These are phyloP conservation scores for Penicillium antarcticum DNA, from an alignment of 495 filamentous ascomycete species.

Conservation along the genomic window DNA sequence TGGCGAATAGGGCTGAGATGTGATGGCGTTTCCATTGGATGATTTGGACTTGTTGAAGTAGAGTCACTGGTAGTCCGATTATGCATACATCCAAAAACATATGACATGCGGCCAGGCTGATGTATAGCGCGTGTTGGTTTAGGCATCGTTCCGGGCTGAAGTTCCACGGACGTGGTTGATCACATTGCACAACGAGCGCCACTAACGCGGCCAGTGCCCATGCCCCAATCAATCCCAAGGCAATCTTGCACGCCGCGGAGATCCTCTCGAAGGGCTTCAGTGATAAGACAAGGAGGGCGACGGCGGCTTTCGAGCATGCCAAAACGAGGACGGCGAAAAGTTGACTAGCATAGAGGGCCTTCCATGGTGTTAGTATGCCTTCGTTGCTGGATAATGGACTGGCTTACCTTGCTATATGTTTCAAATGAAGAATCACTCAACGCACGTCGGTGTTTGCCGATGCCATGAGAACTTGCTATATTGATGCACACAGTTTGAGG, in stretches of 20 bases:
- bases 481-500: conserved; percentile 9
- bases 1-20: conserved; percentile 8
- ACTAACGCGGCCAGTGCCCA: conserved; percentile 2
- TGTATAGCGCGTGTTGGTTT: conserved; percentile 9
- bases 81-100: conserved; percentile 6
- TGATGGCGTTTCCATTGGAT: conserved; percentile 4
- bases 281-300: conserved; percentile 7
- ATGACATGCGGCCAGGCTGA: neutral
- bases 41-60: conserved; percentile 11
- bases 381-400: too few relatives aligned
- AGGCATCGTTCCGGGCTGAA: conserved; percentile 2
- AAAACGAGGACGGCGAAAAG: conserved; percentile 12
- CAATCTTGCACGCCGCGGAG: conserved; percentile 1
- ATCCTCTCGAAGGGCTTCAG: conserved; percentile 9
- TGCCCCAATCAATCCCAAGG: neutral
- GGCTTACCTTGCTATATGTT: conserved; percentile 1
- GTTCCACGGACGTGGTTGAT: conserved; percentile 1
- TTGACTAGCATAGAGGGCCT: conserved; percentile 1
- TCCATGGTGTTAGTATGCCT: neutral
- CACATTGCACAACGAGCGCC: conserved; percentile 6
- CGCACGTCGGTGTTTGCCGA: conserved; percentile 2
- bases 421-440: neutral
- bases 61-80: conserved; percentile 1
- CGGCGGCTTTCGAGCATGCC: conserved; percentile 11
- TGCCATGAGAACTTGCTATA: conserved; percentile 5